Conservation (phyloP, 305 asterid genomes). For the Fraxinus greggii region DNA sequence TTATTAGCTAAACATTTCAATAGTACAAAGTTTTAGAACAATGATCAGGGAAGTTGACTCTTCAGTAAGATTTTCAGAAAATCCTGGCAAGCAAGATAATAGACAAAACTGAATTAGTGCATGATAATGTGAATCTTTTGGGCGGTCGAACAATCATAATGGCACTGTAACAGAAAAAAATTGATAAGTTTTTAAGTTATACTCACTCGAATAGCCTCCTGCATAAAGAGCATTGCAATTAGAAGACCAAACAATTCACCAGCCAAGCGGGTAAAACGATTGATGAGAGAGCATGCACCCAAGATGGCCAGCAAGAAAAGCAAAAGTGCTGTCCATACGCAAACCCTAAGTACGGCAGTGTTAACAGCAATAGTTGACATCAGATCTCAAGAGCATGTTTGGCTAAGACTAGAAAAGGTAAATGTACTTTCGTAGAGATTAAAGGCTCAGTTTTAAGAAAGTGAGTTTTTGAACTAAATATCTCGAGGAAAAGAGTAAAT, state of each 20-base stretch:
- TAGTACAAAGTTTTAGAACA: background rate
- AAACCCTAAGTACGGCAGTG: conserved; percentile 61
- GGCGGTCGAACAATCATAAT: background rate
- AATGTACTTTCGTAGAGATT: background rate
- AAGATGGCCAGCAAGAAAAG: conserved; percentile 86
- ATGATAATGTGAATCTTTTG: background rate
- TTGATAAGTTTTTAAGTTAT: background rate
- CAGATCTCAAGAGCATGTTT: background rate
- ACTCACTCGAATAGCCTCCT: conserved; percentile 92
- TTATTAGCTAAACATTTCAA: background rate
- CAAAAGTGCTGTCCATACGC: conserved; percentile 89
- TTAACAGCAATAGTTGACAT: conserved; percentile 22
- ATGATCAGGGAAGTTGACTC: background rate
- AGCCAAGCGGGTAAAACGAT: conserved; percentile 88
- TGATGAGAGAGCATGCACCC: conserved; percentile 95
- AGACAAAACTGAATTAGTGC: background rate
- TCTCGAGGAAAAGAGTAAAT: background rate
- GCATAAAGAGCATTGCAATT: conserved; percentile 98
- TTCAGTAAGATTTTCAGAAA: background rate
- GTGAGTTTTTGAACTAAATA: background rate
- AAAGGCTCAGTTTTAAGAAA: background rate
- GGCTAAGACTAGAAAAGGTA: background rate
- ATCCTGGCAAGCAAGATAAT: background rate
- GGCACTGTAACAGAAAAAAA: background rate
- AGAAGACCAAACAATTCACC: conserved; percentile 95